Base-by-base conservation (phyloP, 2,329 filamentous ascomycete genomes). In the Microcyclospora pomicola region DNA sequence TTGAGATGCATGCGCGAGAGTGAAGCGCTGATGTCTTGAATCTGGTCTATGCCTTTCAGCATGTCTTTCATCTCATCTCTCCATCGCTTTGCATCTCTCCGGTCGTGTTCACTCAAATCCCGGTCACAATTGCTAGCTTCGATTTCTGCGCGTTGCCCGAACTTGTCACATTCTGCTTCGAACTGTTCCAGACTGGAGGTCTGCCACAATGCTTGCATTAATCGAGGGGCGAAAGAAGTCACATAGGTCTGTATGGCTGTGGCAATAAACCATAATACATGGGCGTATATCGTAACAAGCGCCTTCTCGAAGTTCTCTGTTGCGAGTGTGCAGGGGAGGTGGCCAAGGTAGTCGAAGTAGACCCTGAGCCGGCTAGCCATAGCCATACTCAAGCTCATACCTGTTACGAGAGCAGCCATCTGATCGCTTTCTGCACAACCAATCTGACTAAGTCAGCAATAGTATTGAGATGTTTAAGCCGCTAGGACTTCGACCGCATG, bases 121-220 rank as follows among this genome's bases (percentile, higher is more conserved):
- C 35, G n/a, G 28, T 39, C 35, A 29, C 39, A 41, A n/a, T 29
- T 29, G 12, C 34, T 45, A 2, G 43, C 43, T 31, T 40, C 42
- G 10, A 29, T 33, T 9, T 40, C 31, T 6, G 34, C 42, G 14
- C 35, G 15, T 9, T 27, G 12, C 13, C 24, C 33, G n/a, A 39
- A 28, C 13, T 16, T 29, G 13, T 40, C 16, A 35, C 37, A 39
- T 15, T 29, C 27, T 16, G 32, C 24, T 27, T 33, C 42, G 36
- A 43, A 37, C n/a, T 24, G 15, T 9, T 28, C 27, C n/a, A 40
- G 14, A n/a, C 36, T 28, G 12, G 24, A 31, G 10, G 33, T 19
- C n/a, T 36, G 15, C 32, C 39, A 27, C n/a, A 40, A 7, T 2
- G 34, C 35, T 12, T 37, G 34, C 10, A 37, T 12, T 16, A 10